Percentiles rank a stretch among this genome's conserved stretches.
These are phyloP conservation scores for Lactifluus subvellereus DNA, from an alignment of 768 basidiomycete genomes.

Conservation along the genomic window DNA sequence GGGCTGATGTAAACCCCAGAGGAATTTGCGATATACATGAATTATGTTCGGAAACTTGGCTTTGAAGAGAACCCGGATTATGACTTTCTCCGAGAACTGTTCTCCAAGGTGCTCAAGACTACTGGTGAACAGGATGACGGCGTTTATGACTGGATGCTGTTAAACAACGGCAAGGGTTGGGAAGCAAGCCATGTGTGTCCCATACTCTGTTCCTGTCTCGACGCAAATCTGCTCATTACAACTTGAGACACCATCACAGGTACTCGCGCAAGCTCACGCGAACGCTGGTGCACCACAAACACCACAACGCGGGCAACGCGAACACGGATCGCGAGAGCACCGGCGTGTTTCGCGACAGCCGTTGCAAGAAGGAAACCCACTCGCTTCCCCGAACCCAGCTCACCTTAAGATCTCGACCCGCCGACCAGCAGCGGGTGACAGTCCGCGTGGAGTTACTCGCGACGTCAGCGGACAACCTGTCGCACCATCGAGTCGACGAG, in stretches of 20 bases:
- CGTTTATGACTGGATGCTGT: constrained; percentile 93
- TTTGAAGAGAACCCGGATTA: constrained; percentile 98
- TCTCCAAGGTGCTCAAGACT: constrained; percentile 86
- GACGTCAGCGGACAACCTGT: constrained; percentile 59
- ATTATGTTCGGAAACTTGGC: constrained; percentile 96
- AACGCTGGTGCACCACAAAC: constrained; percentile 51
- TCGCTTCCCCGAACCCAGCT: constrained; percentile 59
- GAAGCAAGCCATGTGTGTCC: constrained; percentile 74
- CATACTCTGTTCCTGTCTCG: constrained; percentile 4
- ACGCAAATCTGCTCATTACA: not conserved
- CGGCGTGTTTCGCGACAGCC: constrained; percentile 49
- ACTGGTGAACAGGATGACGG: constrained; percentile 86
- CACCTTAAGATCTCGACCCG: constrained; percentile 57
- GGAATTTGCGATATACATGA: constrained; percentile 98
- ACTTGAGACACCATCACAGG: constrained; percentile 39
- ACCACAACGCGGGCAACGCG: constrained; percentile 51
- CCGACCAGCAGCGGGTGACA: constrained; percentile 41
- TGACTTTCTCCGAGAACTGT: constrained; percentile 93
- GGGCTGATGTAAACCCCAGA: constrained; percentile 42
- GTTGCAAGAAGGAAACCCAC: constrained; percentile 49
- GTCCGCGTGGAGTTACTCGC: constrained; percentile 44
- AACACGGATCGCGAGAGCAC: constrained; percentile 40
- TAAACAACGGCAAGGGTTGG: constrained; percentile 95
- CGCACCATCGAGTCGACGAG: constrained; percentile 59
- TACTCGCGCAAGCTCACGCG: constrained; percentile 48